Evolutionary conservation across 805 yeast genomes (phyloP).

Genomic region (Blastobotrys chiropterorum): DNA sequence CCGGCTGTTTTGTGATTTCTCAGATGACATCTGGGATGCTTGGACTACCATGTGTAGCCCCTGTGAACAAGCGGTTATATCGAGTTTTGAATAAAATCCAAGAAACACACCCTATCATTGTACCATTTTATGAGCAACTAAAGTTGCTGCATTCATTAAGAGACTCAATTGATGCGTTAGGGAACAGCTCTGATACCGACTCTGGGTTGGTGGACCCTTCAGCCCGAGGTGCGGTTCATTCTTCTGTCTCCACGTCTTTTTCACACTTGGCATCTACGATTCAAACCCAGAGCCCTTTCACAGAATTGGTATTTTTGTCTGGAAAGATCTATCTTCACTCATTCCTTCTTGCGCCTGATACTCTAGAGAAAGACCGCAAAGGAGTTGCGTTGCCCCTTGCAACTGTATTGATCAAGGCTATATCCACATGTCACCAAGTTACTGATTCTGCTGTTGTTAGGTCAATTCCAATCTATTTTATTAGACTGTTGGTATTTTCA

Average conservation of each 20-base stretch:
- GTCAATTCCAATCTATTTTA: constrained; percentile 1
- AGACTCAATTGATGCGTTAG: constrained; percentile 7
- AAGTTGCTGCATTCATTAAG: constrained; percentile 5
- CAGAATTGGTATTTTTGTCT: constrained; percentile 10
- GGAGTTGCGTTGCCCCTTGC: constrained; percentile 9
- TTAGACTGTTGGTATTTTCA: not conserved
- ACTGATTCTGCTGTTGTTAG: not conserved
- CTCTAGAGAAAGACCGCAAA: constrained; percentile 6
- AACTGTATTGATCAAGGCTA: constrained; percentile 10
- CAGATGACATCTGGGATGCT: not conserved
- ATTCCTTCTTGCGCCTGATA: constrained; percentile 12
- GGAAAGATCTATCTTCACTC: constrained; percentile 14
- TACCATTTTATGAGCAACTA: constrained; percentile 7
- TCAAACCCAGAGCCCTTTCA: constrained; percentile 3
- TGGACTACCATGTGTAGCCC: not conserved
- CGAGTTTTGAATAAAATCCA: not conserved
- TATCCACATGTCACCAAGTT: constrained; percentile 1
- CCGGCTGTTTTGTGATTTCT: not conserved
- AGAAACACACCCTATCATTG: constrained; percentile 1
- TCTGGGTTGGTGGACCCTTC: constrained; percentile 11
- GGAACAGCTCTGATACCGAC: constrained; percentile 12
- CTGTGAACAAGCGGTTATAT: not conserved
- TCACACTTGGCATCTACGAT: constrained; percentile 10
- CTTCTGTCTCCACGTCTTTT: constrained; percentile 1
- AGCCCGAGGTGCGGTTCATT: constrained; percentile 9